Base-by-base conservation (phyloP, 2,329 filamentous ascomycete genomes). In the Phyllosticta paracitricarpa region DNA sequence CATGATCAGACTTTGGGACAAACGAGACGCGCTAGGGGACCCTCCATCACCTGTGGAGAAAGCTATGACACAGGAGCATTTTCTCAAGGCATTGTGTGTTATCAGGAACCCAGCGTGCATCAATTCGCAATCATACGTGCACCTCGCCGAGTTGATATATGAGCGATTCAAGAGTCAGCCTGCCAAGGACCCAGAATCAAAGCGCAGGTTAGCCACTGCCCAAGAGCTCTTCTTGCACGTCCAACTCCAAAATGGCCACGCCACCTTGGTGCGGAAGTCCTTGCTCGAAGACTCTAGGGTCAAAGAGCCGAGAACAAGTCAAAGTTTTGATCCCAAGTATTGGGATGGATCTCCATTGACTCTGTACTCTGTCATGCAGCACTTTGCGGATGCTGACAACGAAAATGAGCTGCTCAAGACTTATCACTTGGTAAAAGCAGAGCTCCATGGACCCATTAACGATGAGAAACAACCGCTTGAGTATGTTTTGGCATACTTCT, bases 381-480 rank as follows among this genome's bases (percentile, higher is more conserved):
- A 48, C n/a, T n/a, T 48, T n/a, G 40, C 40, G 14, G 40, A 48
- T 48, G 40, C 14, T 48, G 78, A 81, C 51, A 79, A 82, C 57
- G 79, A 86, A 65, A 64, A 77, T 61, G 81, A 85, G 70, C 76
- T 91, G 61, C 66, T 84, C 51, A 72, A 79, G n/a, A 78, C 85
- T 2, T 74, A 83, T 1, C 71, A 80, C 8, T 77, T 83, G 54
- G 77, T 86, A 51, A 75, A 81, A 59, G 19, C 19, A 22, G 72
- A 76, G 10, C 65, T 66, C 12, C 67, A 68, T 19, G 54, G 71
- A 61, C 69, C 69, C 3, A 73, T 81, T 54, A 73, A 76, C 48
- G 1, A 74, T 76, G 26, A 79, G 81, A 61, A 68, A 75, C 61
- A 67, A 17, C 40, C 40, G 14, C 40, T 48, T 7, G 40, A 48